phyloP scores from a whole-genome alignment of 495 filamentous ascomycete genomes.

The Aspergillus funiculosus region DNA sequence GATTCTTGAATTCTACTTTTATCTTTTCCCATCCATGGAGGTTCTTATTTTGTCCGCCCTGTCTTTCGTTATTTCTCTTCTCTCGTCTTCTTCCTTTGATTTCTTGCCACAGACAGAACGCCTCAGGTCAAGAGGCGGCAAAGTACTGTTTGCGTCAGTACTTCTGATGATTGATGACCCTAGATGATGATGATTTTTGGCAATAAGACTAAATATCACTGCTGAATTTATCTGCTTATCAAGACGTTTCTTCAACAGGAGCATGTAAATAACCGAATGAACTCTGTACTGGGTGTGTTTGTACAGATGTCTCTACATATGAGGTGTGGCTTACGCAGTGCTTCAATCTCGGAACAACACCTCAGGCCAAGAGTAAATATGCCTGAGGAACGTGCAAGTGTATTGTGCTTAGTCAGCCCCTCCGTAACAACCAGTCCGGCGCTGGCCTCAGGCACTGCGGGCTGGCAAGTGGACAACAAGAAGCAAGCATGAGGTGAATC shows the following conservation, averaged over 20 bases:
- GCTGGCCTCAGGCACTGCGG: no score
- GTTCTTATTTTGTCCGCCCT: not conserved
- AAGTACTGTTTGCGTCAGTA: conserved; percentile 4
- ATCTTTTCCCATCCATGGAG: not conserved
- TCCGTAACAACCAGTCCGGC: no score
- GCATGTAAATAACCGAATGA: no score
- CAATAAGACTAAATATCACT: not conserved
- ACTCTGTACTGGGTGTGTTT: no score
- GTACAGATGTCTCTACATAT: no score
- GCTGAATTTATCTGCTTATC: no score
- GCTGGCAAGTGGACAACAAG: conserved; percentile 3
- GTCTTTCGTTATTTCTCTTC: not conserved
- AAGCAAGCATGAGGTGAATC: conserved; percentile 8
- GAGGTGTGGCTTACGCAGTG: no score
- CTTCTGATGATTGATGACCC: conserved; percentile 14
- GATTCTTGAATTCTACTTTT: not conserved
- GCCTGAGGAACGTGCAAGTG: no score
- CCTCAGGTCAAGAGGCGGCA: conserved; percentile 1
- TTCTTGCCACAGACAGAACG: conserved; percentile 8
- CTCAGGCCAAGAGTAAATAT: no score
- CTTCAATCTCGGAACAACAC: no score
- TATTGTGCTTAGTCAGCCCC: no score
- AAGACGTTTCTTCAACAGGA: no score
- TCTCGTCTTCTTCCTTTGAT: conserved; percentile 5
- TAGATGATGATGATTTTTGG: conserved; percentile 9